Evolutionary conservation across 176 grass and related monocot species (phyloP), one percentile per base, ranked within the genome.

Genomic region (Saccharum officinarum): DNA sequence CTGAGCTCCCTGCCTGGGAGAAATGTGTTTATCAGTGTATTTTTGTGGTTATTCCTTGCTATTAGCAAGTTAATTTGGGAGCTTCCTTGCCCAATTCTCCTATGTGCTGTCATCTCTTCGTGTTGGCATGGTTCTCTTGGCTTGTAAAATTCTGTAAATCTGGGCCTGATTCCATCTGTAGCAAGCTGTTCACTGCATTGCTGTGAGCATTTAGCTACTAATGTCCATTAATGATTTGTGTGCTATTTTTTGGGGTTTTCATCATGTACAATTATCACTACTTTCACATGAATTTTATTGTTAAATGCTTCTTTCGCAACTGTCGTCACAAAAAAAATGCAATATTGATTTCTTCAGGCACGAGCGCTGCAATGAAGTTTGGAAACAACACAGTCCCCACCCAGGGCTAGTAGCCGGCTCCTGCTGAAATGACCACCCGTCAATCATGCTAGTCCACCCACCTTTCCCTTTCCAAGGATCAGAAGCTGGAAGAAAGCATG

Each of bases 101-200:
- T 68, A 86, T 69, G 73, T 79, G 46, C 62, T 80, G 57, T 60
- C 62, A 49, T 87, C 37, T 83, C 49, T 84, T 70, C 67, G 47
- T 73, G 68, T 38, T 37, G 30, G 16, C 61, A 62, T 75, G 82
- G 49, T 71, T 80, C 17, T 52, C 12, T 22, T 66, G 40, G 70
- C 49, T 88, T 85, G 87, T 85, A 89, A 68, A 75, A 62, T 81
- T 80, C 46, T 75, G 20, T 33, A 71, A 31, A 75, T 69, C 39
- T 47, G 75, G 47, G 65, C 80, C 7, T 86, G 38, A n/a, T 83
- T 82, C 8, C 54, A 26, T 54, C 34, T 5, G 67, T 73, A 36
- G 55, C 33, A 77, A 44, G 55, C 36, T 62, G 37, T 60, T 87
- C 44, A 76, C 13, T 79, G 22, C 50, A 9, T n/a, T 82, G 14